Conservation (phyloP, 1,284 basidiomycete species). For the Megacollybia platyphylla region DNA sequence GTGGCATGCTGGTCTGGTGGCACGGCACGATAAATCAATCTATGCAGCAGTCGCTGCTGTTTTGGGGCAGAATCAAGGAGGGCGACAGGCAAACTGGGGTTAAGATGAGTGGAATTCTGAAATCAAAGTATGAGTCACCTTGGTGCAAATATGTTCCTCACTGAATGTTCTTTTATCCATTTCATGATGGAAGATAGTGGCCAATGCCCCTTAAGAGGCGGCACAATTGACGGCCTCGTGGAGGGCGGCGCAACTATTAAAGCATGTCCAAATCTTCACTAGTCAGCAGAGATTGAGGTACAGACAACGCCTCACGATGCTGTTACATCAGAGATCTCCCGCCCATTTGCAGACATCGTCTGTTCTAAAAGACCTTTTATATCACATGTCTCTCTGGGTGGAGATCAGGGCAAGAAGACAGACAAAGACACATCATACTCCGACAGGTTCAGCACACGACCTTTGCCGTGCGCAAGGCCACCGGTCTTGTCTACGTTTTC, state of each 20-base stretch:
- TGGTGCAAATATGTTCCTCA: constrained; percentile 33
- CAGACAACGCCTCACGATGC: constrained; percentile 29
- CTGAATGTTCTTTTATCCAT: constrained; percentile 28
- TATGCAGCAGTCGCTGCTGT: constrained; percentile 30
- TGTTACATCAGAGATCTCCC: constrained; percentile 13
- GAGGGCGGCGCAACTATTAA: constrained; percentile 28
- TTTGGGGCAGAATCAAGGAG: constrained; percentile 22
- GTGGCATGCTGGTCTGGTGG: constrained; percentile 1
- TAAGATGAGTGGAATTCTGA: constrained; percentile 4
- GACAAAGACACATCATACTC: constrained; percentile 15
- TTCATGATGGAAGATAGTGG: constrained; percentile 28
- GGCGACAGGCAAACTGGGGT: constrained; percentile 29
- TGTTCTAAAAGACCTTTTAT: constrained; percentile 5
- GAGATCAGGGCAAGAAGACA: constrained; percentile 1
- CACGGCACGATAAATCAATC: constrained; percentile 41
- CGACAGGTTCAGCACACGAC: constrained; percentile 17
- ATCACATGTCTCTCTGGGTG: constrained; percentile 10
- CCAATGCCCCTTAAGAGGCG: constrained; percentile 36
- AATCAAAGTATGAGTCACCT: constrained; percentile 25
- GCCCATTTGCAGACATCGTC: too few relatives aligned
- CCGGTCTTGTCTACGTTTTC: constrained; percentile 23
- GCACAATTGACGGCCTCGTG: constrained; percentile 24
- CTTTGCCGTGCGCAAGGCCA: constrained; percentile 20
- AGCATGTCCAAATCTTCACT: constrained; percentile 41
- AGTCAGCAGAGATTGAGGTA: constrained; percentile 8